Percentiles rank a stretch among this genome's conserved stretches.
Evolutionary conservation across 805 yeast species (phyloP).

Genomic region (Zygoascus ofunaensis): DNA sequence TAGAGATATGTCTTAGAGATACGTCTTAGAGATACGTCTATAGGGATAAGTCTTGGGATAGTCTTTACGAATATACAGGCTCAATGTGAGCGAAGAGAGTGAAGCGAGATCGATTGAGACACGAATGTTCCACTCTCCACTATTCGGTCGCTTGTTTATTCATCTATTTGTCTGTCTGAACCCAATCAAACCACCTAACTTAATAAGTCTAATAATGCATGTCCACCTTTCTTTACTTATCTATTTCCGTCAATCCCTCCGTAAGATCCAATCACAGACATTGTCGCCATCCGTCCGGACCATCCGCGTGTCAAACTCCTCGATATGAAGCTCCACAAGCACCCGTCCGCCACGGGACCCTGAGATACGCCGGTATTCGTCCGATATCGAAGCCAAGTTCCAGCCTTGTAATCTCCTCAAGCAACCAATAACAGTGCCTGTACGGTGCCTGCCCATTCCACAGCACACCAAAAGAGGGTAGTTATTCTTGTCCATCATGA

Average conservation of each 20-base stretch:
- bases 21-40: too few species aligned
- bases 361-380: conserved; percentile 88
- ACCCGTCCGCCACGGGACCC: conserved; percentile 91
- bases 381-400: conserved; percentile 91
- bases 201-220: neutral
- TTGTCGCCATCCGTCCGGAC: conserved; percentile 33
- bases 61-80: too few species aligned
- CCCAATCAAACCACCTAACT: neutral
- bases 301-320: conserved; percentile 46
- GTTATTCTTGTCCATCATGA: conserved; percentile 60
- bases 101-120: too few species aligned
- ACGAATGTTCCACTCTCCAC: too few species aligned
- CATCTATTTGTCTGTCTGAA: too few species aligned
- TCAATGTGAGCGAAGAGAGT: too few species aligned
- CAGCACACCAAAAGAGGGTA: conserved; percentile 89
- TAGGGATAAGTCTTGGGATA: too few species aligned
- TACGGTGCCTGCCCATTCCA: conserved; percentile 97
- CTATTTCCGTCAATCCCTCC: neutral
- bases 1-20: too few species aligned
- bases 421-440: conserved; percentile 96
- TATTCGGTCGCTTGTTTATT: too few species aligned
- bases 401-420: conserved; percentile 89
- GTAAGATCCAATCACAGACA: conserved; percentile 39
- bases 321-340: conserved; percentile 82
- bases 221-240: neutral